Base-by-base conservation (phyloP, 495 filamentous ascomycete species). In the Aspergillus saccharolyticus region DNA sequence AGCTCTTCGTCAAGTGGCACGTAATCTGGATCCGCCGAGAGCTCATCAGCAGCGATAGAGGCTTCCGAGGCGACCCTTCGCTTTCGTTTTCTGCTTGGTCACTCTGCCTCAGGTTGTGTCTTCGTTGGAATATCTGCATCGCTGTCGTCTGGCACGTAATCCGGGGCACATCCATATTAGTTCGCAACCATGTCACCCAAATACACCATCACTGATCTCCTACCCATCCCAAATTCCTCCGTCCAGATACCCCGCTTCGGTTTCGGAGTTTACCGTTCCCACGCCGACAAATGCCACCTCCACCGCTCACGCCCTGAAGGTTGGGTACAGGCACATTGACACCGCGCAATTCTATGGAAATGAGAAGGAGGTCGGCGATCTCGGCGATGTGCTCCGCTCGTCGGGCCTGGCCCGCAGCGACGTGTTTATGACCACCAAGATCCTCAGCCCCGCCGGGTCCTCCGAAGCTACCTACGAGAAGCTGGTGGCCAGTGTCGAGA, bases 301-400 rank as follows among this genome's bases (percentile, higher is more conserved):
- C 5, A 81, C 77, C 59, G 70, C 78, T n/a, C 77, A 75, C 33
- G 87, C 87, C n/a, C 71, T 90, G 28, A 66, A 78, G 5, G 66
- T 74, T 6, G 86, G 87, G 49, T 89, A 89, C 72, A 81, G 85
- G 42, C 85, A 87, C 70, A 86, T 90, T 58, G 87, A 90, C 68
- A 85, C 85, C 0, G 87, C 87, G 0, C 84, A 89, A 65, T 83
- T 80, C 68, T 89, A 89, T 67, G 75, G 66, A 39, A 90, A 90
- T 61, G 87, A 90, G 60, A 59, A 65, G 1, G 78, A 87, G 63
- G 85, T 89, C 57, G 87, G 87, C n/a, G n/a, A n/a, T n/a, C n/a
- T n/a, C n/a, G n/a, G 10, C 14, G 73, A 81, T 43, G 86, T 85
- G 0, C 70, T 87, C 17, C 78, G 76, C 42, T 55, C 78, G 42